Percentiles rank a stretch among this genome's conserved stretches.
Conservation (phyloP, 2,329 filamentous ascomycete species). For the Microdochium paspali region DNA sequence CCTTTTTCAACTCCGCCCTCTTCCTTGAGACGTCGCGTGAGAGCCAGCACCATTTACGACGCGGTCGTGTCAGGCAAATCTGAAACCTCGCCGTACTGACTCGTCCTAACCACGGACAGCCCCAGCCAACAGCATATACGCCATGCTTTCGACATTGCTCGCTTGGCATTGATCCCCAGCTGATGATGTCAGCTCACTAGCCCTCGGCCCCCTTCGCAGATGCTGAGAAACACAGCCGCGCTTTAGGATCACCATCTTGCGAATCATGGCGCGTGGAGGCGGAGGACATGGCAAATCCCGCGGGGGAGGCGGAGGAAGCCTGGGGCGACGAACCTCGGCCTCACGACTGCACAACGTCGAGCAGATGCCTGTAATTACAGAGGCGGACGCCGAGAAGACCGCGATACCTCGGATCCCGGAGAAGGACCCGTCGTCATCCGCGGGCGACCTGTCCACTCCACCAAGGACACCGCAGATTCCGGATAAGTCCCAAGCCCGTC, state of each 20-base stretch:
- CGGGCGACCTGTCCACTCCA: conserved; percentile 10
- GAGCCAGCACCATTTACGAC: neutral
- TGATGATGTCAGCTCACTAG: too few species aligned
- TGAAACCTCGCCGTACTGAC: too few species aligned
- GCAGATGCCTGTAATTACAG: conserved; percentile 26
- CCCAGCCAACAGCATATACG: too few species aligned
- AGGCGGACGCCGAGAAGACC: conserved; percentile 16
- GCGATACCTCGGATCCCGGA: conserved; percentile 11
- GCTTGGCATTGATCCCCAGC: too few species aligned
- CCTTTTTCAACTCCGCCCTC: neutral
- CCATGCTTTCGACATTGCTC: too few species aligned
- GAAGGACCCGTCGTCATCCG: conserved; percentile 13
- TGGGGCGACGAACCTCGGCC: neutral
- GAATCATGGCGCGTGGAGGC: neutral
- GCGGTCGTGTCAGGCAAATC: too few species aligned
- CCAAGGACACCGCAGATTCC: conserved; percentile 8
- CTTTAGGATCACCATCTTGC: neutral
- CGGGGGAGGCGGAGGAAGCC: neutral
- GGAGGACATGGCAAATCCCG: neutral
- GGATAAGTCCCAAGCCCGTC: conserved; percentile 13
- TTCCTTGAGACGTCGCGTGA: neutral
- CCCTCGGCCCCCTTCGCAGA: too few species aligned
- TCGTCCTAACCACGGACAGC: too few species aligned
- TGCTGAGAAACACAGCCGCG: neutral
- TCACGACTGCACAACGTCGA: conserved; percentile 10